These are phyloP conservation scores for Proliferodiscus dingleyae DNA, from an alignment of 2,329 filamentous ascomycete genomes.

Conservation along the genomic window DNA sequence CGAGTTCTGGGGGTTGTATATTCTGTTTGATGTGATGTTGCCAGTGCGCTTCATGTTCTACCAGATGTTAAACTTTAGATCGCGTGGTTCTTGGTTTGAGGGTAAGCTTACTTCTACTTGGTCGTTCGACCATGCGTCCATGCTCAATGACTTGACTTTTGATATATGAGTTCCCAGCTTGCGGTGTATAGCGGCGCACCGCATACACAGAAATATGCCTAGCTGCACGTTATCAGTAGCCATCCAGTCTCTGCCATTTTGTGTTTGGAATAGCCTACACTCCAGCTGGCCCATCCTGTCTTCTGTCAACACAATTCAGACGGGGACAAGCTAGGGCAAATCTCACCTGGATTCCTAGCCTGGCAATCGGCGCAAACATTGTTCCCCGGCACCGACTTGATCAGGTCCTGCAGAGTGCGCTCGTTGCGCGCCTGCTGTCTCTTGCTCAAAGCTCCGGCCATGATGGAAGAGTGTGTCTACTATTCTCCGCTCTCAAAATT, in stretches of 20 bases:
- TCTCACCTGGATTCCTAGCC: conserved; percentile 82
- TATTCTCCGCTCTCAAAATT: background rate
- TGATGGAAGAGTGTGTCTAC: conserved; percentile 32
- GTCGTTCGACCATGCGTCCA: conserved; percentile 95
- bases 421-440: conserved; percentile 98
- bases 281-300: conserved; percentile 34
- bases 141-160: conserved; percentile 97
- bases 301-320: conserved; percentile 11
- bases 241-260: too few species aligned
- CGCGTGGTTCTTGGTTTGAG: background rate
- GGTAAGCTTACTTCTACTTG: conserved; percentile 76
- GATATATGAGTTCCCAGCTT: conserved; percentile 97
- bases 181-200: conserved; percentile 90
- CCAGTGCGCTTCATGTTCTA: conserved; percentile 94
- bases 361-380: conserved; percentile 91
- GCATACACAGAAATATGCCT: conserved; percentile 95
- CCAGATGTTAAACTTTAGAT: conserved; percentile 13
- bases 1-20: conserved; percentile 81
- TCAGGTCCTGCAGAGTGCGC: conserved; percentile 81
- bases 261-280: conserved; percentile 24
- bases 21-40: conserved; percentile 79
- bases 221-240: conserved; percentile 51
- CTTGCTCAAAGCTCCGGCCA: conserved; percentile 80
- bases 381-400: conserved; percentile 81
- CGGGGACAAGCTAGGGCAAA: background rate